These are phyloP conservation scores for Ophiocordyceps camponoti-saundersi DNA, from an alignment of 2,329 filamentous ascomycete species.

Conservation along the genomic window DNA sequence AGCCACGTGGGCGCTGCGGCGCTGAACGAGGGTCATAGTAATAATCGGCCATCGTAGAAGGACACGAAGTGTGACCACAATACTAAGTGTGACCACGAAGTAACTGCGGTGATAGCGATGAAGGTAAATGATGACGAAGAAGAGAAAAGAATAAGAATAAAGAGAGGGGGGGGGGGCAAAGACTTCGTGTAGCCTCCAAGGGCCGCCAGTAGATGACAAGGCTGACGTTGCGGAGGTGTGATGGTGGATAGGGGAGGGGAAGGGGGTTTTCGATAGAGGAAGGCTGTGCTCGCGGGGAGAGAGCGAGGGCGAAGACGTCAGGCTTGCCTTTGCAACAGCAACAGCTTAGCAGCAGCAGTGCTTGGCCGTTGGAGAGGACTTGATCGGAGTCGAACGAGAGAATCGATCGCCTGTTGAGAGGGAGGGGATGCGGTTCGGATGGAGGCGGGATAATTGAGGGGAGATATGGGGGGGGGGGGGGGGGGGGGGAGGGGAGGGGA, in stretches of 20 bases:
- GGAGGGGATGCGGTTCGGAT: background rate
- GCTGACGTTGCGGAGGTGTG: background rate
- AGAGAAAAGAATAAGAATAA: slow-evolving; percentile 2
- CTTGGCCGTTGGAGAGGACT: background rate
- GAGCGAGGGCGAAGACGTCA: background rate
- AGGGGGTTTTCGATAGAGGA: background rate
- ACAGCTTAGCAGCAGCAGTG: background rate
- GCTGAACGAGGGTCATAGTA: slow-evolving; percentile 33
- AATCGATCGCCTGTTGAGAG: background rate
- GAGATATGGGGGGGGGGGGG: background rate
- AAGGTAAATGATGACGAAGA: too few species aligned
- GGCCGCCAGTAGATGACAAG: background rate
- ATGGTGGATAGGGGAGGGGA: background rate
- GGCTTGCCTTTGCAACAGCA: background rate
- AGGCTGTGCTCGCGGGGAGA: background rate
- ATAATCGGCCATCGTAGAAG: slow-evolving; percentile 37
- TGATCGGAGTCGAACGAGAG: too few species aligned
- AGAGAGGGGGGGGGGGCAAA: background rate
- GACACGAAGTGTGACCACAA: background rate
- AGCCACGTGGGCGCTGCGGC: slow-evolving; percentile 26
- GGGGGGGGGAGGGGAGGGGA: too few species aligned
- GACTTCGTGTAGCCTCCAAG: background rate
- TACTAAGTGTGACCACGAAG: too few species aligned
- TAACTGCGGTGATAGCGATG: background rate
- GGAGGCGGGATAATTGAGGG: background rate